Percentiles rank a stretch among this genome's conserved stretches.
Conservation (phyloP, 352 stramenopile species). For the Thraustotheca clavata region DNA sequence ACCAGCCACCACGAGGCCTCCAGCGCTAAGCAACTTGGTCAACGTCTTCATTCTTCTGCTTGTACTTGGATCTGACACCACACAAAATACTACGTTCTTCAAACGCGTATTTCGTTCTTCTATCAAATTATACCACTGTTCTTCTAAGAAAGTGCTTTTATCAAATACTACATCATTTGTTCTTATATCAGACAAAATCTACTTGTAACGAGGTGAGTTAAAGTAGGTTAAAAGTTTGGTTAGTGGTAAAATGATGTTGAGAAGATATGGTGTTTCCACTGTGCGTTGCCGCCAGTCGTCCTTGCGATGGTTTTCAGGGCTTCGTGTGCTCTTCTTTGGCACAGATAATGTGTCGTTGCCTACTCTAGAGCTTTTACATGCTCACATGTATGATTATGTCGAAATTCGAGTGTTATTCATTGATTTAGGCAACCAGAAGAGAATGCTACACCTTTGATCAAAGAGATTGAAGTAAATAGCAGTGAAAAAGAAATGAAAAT, state of each 20-base stretch:
- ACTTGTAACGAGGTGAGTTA: not conserved
- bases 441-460: not conserved
- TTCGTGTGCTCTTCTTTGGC: constrained; percentile 76
- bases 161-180: too few relatives aligned
- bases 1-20: constrained; percentile 12
- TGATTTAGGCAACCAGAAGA: not conserved
- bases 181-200: too few relatives aligned
- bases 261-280: not conserved
- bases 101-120: constrained; percentile 11
- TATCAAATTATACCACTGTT: constrained; percentile 7
- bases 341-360: constrained; percentile 77
- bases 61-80: not conserved
- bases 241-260: not conserved
- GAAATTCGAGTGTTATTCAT: constrained; percentile 1
- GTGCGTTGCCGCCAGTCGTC: not conserved
- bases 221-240: not conserved
- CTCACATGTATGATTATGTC: constrained; percentile 56
- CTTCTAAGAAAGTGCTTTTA: too few relatives aligned
- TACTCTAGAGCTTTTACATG: constrained; percentile 57
- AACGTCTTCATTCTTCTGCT: constrained; percentile 12
- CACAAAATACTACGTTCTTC: constrained; percentile 4
- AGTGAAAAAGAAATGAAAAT: not conserved
- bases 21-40: constrained; percentile 17
- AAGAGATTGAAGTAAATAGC: constrained; percentile 13
- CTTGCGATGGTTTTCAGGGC: not conserved